Evolutionary conservation across 2,329 filamentous ascomycete genomes (phyloP).

Genomic region (Botrytis deweyae): DNA sequence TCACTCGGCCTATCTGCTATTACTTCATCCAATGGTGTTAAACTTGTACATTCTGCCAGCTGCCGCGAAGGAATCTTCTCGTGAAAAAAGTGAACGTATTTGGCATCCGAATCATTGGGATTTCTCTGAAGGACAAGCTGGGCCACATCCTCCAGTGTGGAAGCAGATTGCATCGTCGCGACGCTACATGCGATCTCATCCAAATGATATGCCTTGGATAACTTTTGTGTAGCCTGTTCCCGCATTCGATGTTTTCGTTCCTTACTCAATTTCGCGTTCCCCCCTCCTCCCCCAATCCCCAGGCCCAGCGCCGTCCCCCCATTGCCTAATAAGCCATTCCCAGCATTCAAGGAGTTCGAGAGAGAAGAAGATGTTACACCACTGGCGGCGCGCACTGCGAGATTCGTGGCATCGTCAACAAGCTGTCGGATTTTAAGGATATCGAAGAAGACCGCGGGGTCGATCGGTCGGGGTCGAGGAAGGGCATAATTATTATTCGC

Average conservation of each 20-base stretch:
- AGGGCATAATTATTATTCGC: slow-evolving; percentile 78
- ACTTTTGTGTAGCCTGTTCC: slow-evolving; percentile 75
- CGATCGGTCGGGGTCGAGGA: slow-evolving; percentile 72
- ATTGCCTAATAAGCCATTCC: slow-evolving; percentile 50
- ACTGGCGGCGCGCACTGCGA: slow-evolving; percentile 74
- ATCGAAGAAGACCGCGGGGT: slow-evolving; percentile 80
- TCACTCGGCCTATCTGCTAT: slow-evolving; percentile 63
- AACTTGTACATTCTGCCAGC: slow-evolving; percentile 68
- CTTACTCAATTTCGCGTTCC: slow-evolving; percentile 66
- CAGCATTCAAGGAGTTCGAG: slow-evolving; percentile 53
- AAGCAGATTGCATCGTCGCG: slow-evolving; percentile 78
- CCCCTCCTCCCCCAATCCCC: slow-evolving; percentile 55
- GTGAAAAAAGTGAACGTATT: slow-evolving; percentile 91
- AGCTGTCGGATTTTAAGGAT: slow-evolving; percentile 77
- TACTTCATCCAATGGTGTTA: slow-evolving; percentile 66
- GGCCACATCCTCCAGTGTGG: slow-evolving; percentile 74
- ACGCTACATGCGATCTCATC: slow-evolving; percentile 84
- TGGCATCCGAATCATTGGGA: slow-evolving; percentile 67
- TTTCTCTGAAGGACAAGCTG: slow-evolving; percentile 69
- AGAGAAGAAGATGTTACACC: slow-evolving; percentile 66
- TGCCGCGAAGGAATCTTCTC: slow-evolving; percentile 80
- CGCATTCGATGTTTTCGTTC: slow-evolving; percentile 78
- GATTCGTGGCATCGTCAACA: slow-evolving; percentile 76
- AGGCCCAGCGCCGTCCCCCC: slow-evolving; percentile 55
- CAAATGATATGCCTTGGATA: slow-evolving; percentile 73